Evolutionary conservation across 331 rosid genomes (phyloP).

Genomic region (Malus hybrid): DNA sequence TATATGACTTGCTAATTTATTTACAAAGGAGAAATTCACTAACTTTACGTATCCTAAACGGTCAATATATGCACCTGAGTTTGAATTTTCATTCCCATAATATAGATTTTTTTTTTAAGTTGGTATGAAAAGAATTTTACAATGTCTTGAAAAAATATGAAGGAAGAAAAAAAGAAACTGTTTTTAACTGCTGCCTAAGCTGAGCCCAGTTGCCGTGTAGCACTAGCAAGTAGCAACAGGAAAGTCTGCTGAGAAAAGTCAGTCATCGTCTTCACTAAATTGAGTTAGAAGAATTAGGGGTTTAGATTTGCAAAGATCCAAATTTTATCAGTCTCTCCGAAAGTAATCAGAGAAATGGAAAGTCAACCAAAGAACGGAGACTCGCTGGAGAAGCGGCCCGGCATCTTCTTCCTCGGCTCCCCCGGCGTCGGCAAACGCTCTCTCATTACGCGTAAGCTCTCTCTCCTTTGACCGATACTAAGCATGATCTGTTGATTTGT

Average conservation of each 20-base stretch:
- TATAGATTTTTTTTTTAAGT: too few relatives aligned
- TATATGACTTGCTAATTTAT: too few relatives aligned
- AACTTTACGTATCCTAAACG: too few relatives aligned
- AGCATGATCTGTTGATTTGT: background rate
- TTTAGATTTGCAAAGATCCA: background rate
- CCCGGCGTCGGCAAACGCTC: constrained; percentile 83
- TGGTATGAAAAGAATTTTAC: too few relatives aligned
- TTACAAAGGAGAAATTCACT: too few relatives aligned
- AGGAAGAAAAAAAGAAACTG: too few relatives aligned
- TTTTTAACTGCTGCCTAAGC: background rate
- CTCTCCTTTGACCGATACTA: background rate
- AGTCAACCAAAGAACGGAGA: too few relatives aligned
- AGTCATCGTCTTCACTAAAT: background rate
- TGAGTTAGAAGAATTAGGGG: background rate
- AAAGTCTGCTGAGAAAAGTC: background rate
- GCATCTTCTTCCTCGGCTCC: constrained; percentile 56
- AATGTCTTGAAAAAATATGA: too few relatives aligned
- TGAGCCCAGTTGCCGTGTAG: background rate
- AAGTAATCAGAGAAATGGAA: background rate
- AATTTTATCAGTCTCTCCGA: background rate
- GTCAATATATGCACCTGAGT: too few relatives aligned
- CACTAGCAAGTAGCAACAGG: background rate
- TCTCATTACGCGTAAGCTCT: constrained; percentile 51
- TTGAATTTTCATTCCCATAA: too few relatives aligned
- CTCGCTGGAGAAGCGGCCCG: constrained; percentile 53